phyloP scores from a whole-genome alignment of 1,284 basidiomycete genomes.

The Tetrapyrgos nigripes region DNA sequence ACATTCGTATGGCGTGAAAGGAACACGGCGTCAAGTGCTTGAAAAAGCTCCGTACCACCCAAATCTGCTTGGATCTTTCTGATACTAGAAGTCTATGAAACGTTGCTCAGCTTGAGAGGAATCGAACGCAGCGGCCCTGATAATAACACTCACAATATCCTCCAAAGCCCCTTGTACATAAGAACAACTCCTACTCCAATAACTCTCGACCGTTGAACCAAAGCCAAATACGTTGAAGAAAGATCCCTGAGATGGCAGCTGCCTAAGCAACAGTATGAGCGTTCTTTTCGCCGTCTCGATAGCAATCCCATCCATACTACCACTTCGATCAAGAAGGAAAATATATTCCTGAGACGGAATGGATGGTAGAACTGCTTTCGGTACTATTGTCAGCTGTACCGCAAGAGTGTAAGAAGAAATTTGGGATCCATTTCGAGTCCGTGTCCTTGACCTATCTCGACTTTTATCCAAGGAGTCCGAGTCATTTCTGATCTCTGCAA shows the following conservation, averaged over 20 bases:
- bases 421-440: too few relatives aligned
- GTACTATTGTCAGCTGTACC: conserved; percentile 58
- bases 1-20: conserved; percentile 34
- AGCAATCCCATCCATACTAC: conserved; percentile 47
- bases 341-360: conserved; percentile 50
- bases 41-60: conserved; percentile 55
- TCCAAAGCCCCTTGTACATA: conserved; percentile 41
- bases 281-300: conserved; percentile 48
- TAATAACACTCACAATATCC: conserved; percentile 43
- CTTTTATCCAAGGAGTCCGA: too few relatives aligned
- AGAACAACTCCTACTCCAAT: conserved; percentile 43
- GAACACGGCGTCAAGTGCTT: conserved; percentile 44
- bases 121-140: too few relatives aligned
- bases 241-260: conserved; percentile 44
- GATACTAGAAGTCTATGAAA: conserved; percentile 41
- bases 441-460: conserved; percentile 33
- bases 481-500: conserved; percentile 49
- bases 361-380: conserved; percentile 48
- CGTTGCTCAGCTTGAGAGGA: not conserved
- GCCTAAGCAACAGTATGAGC: conserved; percentile 43
- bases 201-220: conserved; percentile 30
- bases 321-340: conserved; percentile 52
- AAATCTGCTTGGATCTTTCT: conserved; percentile 32
- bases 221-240: conserved; percentile 61
- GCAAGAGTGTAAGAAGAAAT: conserved; percentile 41